Conservation (phyloP, 306 rosid genomes). For the Rosa rugosa region DNA sequence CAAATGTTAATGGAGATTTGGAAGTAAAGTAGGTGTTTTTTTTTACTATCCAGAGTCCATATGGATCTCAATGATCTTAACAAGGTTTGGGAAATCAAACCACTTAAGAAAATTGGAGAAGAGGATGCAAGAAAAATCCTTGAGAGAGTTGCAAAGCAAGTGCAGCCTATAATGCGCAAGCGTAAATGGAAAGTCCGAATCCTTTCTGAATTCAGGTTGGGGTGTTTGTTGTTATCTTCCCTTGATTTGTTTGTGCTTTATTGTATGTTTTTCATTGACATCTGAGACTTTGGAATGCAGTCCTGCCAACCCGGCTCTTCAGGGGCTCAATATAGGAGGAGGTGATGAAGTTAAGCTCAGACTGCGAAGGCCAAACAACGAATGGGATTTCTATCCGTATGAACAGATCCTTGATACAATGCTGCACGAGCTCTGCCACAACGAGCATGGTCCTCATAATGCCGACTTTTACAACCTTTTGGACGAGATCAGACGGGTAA, state of each 20-base stretch:
- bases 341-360: constrained; percentile 59
- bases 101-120: constrained; percentile 51
- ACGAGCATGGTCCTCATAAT: constrained; percentile 53
- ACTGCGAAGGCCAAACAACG: constrained; percentile 44
- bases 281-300: constrained; percentile 36
- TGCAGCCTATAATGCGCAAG: constrained; percentile 58
- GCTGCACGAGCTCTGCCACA: constrained; percentile 70
- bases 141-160: constrained; percentile 50
- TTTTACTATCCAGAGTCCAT: not conserved
- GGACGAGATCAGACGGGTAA: constrained; percentile 60
- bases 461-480: constrained; percentile 55
- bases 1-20: too few relatives aligned
- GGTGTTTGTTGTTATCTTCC: not conserved
- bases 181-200: constrained; percentile 52
- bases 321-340: constrained; percentile 53
- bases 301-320: constrained; percentile 56
- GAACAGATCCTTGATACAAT: constrained; percentile 64
- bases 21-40: not conserved
- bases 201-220: constrained; percentile 60
- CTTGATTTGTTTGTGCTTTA: not conserved
- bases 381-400: constrained; percentile 58
- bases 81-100: constrained; percentile 64
- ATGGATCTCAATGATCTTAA: constrained; percentile 64
- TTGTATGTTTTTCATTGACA: not conserved
- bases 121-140: constrained; percentile 51